Base-by-base conservation (phyloP, 1,284 basidiomycete genomes). In the Baeospora myosura region DNA sequence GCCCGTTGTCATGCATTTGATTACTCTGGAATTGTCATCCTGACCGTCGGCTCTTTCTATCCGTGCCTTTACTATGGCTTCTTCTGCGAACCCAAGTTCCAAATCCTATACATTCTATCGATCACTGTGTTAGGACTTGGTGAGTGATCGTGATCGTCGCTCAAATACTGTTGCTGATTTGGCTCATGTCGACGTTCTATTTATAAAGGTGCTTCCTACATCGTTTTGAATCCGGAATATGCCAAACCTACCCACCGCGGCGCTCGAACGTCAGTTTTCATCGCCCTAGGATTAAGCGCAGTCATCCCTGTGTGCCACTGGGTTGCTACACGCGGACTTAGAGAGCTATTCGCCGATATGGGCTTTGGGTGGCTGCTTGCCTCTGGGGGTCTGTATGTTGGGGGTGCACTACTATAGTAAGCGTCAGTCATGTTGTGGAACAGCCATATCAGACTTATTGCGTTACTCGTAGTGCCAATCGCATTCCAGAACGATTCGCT, bases 151-250 rank as follows among this genome's bases (percentile, higher is more conserved):
- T n/a, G n/a, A n/a, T 10, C 18, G 12, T 14, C 18, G 20, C 16
- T 23, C n/a, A n/a, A 26, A 38, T 20, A 26, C n/a, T 10, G 22
- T n/a, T 22, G n/a, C 12, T 14, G 18, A 23, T 23, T n/a, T 12
- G 3, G n/a, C 4, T 23, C 12, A 10, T 5, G 17, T 26, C 25
- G 20, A 38, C 23, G 18, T 23, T 34, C 12, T 24, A 45, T 40
- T 46, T 42, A 21, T 44, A 39, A 50, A 81, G 79, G 73, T 47
- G 79, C 84, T 3, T 74, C 81, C 29, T 85, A 82, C 61, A 75
- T 88, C 47, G 88, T 95, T 16, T 68, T 94, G 12, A 76, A 81
- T 42, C 88, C 89, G 0, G 74, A 81, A 54, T 92, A 92, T 60
- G 69, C 79, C 11, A 85, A 81, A 48, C 80, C 86, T 1, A 72